These are phyloP conservation scores for Cyamopsis tetragonoloba DNA, from an alignment of 306 rosid species.

Conservation along the genomic window DNA sequence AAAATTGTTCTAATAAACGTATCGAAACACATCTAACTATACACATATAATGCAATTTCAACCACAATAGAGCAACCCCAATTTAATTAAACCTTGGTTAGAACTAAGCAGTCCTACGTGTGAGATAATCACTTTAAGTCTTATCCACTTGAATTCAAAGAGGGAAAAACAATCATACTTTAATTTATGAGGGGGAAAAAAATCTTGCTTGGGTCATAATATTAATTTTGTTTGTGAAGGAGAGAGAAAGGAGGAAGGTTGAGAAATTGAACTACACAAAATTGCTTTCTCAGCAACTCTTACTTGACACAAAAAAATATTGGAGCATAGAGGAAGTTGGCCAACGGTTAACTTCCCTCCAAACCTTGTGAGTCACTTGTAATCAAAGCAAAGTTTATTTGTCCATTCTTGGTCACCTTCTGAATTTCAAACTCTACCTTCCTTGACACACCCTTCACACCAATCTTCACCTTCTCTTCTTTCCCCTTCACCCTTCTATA, in stretches of 20 bases:
- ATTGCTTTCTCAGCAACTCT: constrained; percentile 62
- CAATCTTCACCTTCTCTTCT: constrained; percentile 37
- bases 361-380: constrained; percentile 64
- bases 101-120: background rate
- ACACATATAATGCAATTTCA: no score
- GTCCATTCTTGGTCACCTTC: constrained; percentile 79
- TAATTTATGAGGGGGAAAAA: background rate
- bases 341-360: constrained; percentile 82
- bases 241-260: constrained; percentile 15
- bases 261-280: constrained; percentile 37
- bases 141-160: constrained; percentile 37
- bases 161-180: constrained; percentile 11
- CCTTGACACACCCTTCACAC: constrained; percentile 54
- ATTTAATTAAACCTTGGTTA: no score
- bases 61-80: no score
- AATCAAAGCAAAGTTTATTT: constrained; percentile 57
- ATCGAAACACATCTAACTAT: no score
- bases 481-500: constrained; percentile 31
- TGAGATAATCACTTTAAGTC: constrained; percentile 29
- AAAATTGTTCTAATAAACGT: no score
- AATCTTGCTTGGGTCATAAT: constrained; percentile 33
- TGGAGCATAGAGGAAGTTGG: constrained; percentile 67
- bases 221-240: constrained; percentile 36
- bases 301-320: constrained; percentile 52
- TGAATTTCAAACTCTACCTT: constrained; percentile 68